Percentiles rank a stretch among this genome's conserved stretches.
Evolutionary conservation across 2,329 filamentous ascomycete species (phyloP).

Genomic region (Rhynchosporium secalis): DNA sequence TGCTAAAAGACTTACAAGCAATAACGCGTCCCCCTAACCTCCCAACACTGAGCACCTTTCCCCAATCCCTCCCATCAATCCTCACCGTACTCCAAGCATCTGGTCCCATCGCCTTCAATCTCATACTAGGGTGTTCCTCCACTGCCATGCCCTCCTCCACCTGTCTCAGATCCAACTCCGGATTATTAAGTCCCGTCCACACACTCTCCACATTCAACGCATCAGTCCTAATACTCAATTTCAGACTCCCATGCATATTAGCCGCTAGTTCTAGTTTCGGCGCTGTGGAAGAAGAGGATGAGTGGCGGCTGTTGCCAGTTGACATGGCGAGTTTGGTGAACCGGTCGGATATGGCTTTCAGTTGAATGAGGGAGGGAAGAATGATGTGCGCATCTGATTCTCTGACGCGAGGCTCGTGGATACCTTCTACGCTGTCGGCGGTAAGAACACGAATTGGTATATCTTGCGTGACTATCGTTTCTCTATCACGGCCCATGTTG

Average conservation of each 20-base stretch:
- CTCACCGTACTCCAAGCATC: conserved; percentile 85
- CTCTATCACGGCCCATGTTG: conserved; percentile 67
- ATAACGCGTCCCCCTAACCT: conserved; percentile 87
- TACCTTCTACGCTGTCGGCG: conserved; percentile 80
- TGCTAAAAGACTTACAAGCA: conserved; percentile 62
- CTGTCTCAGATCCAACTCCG: conserved; percentile 77
- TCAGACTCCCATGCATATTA: conserved; percentile 90
- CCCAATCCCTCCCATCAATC: conserved; percentile 94
- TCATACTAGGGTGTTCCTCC: conserved; percentile 78
- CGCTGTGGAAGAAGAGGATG: conserved; percentile 28
- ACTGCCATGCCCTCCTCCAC: conserved; percentile 66
- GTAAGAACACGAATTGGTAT: conserved; percentile 91
- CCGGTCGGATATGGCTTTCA: conserved; percentile 92
- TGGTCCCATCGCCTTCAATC: conserved; percentile 73
- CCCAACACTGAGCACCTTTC: conserved; percentile 88
- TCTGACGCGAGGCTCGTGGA: conserved; percentile 87
- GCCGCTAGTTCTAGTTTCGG: conserved; percentile 83
- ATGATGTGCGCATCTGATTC: conserved; percentile 95
- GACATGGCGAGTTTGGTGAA: conserved; percentile 81
- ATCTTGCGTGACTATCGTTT: conserved; percentile 92
- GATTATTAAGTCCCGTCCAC: conserved; percentile 85
- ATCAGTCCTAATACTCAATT: conserved; percentile 78
- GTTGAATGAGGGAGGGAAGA: conserved; percentile 79
- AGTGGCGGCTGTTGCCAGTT: conserved; percentile 33
- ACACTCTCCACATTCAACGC: conserved; percentile 80